These are phyloP conservation scores for Scheffersomyces ergatensis DNA, from an alignment of 805 yeast genomes.

Conservation along the genomic window DNA sequence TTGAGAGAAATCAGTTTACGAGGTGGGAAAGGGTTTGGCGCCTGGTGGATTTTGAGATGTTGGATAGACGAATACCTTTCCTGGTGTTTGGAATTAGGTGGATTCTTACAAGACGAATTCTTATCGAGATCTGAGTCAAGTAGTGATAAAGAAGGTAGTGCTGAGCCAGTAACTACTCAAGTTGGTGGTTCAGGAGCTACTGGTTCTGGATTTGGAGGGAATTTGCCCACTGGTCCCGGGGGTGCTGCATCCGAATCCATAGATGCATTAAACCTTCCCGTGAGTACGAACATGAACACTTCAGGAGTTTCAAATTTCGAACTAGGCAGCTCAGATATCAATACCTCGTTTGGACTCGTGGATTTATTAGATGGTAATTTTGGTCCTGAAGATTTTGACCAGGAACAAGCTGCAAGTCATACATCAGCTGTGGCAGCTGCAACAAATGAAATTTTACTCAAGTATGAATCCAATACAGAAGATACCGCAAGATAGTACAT, in stretches of 20 bases:
- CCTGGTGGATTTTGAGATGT: slow-evolving; percentile 75
- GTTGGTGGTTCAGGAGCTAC: neutral
- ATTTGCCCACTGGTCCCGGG: neutral
- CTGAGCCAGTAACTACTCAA: neutral
- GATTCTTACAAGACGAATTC: slow-evolving; percentile 40
- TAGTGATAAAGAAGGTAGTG: neutral
- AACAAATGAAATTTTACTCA: slow-evolving; percentile 5
- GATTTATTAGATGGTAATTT: slow-evolving; percentile 8
- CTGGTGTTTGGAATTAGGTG: slow-evolving; percentile 66
- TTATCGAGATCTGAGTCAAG: neutral
- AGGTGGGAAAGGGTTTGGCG: slow-evolving; percentile 60
- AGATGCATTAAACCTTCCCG: neutral
- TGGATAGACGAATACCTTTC: slow-evolving; percentile 75
- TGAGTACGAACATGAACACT: neutral
- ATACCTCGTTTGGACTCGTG: slow-evolving; percentile 7
- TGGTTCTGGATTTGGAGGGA: neutral
- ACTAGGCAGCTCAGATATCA: slow-evolving; percentile 3
- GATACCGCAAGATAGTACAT: too few relatives aligned
- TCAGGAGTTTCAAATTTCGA: neutral
- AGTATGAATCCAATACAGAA: slow-evolving; percentile 13
- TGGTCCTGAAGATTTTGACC: slow-evolving; percentile 1
- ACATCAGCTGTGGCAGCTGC: slow-evolving; percentile 5
- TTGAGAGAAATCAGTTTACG: slow-evolving; percentile 59
- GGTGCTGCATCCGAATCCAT: neutral
- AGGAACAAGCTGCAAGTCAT: slow-evolving; percentile 1